Evolutionary conservation across 176 grass and related monocot genomes (phyloP).

Genomic region (Rhynchospora pubera): DNA sequence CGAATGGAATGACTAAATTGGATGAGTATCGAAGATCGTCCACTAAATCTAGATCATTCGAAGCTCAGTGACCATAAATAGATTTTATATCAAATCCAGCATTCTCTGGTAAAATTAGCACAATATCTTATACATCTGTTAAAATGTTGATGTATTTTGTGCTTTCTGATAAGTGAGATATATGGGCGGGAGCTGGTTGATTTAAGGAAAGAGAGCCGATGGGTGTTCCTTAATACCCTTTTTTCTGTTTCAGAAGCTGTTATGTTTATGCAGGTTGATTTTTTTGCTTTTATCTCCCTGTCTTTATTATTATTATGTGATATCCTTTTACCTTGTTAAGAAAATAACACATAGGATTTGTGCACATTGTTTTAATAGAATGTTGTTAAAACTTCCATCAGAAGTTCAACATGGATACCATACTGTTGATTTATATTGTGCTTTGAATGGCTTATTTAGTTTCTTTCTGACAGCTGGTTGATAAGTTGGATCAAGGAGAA

Average conservation of each 20-base stretch:
- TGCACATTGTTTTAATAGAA: not conserved
- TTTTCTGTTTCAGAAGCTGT: conserved; percentile 99
- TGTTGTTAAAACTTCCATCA: not conserved
- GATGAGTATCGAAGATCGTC: too few species aligned
- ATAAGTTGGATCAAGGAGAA: conserved; percentile 90
- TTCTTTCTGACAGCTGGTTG: conserved; percentile 68
- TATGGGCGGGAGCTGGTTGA: conserved; percentile 96
- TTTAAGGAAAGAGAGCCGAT: conserved; percentile 81
- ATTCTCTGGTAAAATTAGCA: too few species aligned
- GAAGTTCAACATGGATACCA: not conserved
- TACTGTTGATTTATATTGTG: not conserved
- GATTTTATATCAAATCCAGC: too few species aligned
- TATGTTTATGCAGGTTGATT: conserved; percentile 94
- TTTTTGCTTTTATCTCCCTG: conserved; percentile 18
- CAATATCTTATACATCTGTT: conserved; percentile 1
- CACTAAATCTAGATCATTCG: too few species aligned
- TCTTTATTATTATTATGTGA: not conserved
- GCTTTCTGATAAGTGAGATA: conserved; percentile 66
- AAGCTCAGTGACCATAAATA: too few species aligned
- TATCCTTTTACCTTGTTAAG: not conserved
- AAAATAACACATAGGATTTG: not conserved
- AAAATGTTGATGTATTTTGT: conserved; percentile 9
- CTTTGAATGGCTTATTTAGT: not conserved
- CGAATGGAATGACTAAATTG: too few species aligned
- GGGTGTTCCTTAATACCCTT: conserved; percentile 97